These are phyloP conservation scores for Sphaerobolus stellatus DNA, from an alignment of 1,284 basidiomycete genomes.

Conservation along the genomic window DNA sequence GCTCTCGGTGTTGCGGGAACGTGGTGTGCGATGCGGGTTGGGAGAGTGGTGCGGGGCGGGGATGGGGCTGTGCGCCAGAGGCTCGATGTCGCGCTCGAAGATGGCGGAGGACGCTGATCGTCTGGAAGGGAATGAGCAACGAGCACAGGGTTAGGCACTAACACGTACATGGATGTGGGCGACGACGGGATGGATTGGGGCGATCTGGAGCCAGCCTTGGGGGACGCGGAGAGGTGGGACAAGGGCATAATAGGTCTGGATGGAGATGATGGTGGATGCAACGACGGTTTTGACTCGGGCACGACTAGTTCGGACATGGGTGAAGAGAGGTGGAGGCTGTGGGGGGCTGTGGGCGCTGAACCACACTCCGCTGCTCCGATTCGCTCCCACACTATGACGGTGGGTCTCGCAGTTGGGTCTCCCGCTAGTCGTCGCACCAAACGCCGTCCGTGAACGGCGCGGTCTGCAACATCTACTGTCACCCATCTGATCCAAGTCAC, in stretches of 20 bases:
- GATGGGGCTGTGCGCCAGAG: constrained; percentile 41
- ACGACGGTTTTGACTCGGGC: no score
- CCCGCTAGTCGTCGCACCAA: no score
- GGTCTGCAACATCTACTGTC: no score
- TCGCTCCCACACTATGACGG: no score
- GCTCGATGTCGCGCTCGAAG: constrained; percentile 80
- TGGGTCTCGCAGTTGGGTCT: no score
- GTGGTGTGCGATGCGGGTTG: constrained; percentile 69
- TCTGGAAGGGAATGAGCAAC: constrained; percentile 33
- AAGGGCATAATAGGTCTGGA: not conserved
- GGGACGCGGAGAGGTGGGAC: not conserved
- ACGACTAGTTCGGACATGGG: no score
- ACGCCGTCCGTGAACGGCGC: no score
- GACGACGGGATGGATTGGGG: constrained; percentile 72
- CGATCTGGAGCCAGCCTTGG: constrained; percentile 50
- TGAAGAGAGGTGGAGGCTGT: no score
- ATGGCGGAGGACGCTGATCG: constrained; percentile 78
- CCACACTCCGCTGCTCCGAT: no score
- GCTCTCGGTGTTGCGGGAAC: constrained; percentile 66
- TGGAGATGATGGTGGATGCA: no score
- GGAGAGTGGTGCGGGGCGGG: constrained; percentile 35
- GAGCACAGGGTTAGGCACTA: constrained; percentile 15
- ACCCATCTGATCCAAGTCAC: no score
- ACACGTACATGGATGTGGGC: constrained; percentile 72
- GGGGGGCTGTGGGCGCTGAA: no score